Conservation (phyloP, 164 flowering plant genomes). For the Magnolia sinica region DNA sequence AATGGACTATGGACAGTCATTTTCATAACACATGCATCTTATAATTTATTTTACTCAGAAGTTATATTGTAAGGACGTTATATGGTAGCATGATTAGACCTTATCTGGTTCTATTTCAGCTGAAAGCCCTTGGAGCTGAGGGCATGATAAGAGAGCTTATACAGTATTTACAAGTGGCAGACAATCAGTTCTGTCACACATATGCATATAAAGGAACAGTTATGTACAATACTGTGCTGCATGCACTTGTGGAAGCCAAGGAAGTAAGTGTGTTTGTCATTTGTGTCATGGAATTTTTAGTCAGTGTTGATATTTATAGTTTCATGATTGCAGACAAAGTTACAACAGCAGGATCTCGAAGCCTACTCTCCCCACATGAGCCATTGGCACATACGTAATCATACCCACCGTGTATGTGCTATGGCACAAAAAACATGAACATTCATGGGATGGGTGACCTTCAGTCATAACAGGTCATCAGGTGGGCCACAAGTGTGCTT, state of each 20-base stretch:
- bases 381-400: no score
- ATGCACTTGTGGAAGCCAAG: slow-evolving; percentile 62
- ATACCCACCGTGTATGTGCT: no score
- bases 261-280: slow-evolving; percentile 50
- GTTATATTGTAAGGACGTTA: neutral
- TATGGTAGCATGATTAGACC: neutral
- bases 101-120: slow-evolving; percentile 34
- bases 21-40: neutral
- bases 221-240: slow-evolving; percentile 62
- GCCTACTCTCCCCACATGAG: no score
- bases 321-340: neutral
- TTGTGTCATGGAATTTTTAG: neutral
- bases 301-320: neutral
- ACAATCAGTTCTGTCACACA: slow-evolving; percentile 28
- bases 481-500: no score
- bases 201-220: slow-evolving; percentile 24
- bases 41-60: no score
- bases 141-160: slow-evolving; percentile 63
- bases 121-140: slow-evolving; percentile 81
- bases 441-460: no score
- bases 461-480: no score
- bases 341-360: neutral
- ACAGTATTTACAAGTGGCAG: slow-evolving; percentile 44
- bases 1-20: neutral
- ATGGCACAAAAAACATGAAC: no score